Conservation (phyloP, 2,329 filamentous ascomycete species). For the Hypoxylon sp. region DNA sequence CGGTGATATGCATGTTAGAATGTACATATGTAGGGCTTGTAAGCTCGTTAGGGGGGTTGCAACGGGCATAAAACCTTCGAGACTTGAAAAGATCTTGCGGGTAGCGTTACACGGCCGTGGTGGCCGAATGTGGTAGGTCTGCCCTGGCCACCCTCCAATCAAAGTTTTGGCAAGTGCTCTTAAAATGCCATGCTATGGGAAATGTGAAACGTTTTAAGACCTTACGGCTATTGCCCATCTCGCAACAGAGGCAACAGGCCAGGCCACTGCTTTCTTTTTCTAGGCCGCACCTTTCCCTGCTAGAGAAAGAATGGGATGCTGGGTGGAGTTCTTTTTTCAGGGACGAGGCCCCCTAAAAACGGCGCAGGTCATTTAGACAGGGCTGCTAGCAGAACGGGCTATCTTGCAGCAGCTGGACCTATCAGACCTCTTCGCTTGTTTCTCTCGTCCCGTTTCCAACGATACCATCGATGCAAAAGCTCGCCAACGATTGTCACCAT, state of each 20-base stretch:
- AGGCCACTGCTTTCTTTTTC: neutral
- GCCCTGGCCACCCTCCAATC: constrained; percentile 12
- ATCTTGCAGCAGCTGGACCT: constrained; percentile 8
- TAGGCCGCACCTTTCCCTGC: constrained; percentile 11
- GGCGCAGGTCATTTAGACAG: too few species aligned
- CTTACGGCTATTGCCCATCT: constrained; percentile 5
- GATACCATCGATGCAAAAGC: too few species aligned
- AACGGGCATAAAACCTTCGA: constrained; percentile 25
- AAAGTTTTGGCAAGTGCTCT: constrained; percentile 1
- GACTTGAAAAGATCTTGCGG: constrained; percentile 15
- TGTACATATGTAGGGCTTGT: neutral
- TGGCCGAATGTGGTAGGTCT: constrained; percentile 18
- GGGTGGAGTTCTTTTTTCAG: constrained; percentile 5
- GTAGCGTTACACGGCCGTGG: constrained; percentile 26
- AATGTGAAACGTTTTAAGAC: constrained; percentile 28
- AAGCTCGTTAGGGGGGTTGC: too few species aligned
- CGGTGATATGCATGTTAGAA: too few species aligned
- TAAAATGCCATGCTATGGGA: constrained; percentile 2
- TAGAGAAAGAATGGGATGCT: constrained; percentile 5
- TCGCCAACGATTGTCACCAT: too few species aligned
- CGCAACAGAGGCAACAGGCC: too few species aligned
- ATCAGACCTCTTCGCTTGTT: constrained; percentile 9
- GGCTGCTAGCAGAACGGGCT: constrained; percentile 12
- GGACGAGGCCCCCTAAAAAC: constrained; percentile 11
- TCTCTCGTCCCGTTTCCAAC: neutral